A percentile compares a stretch with the other conserved stretches of the same genome.
These are phyloP conservation scores for Diversispora epigaea DNA, from an alignment of 192 early-diverging fungal genomes.

Conservation along the genomic window DNA sequence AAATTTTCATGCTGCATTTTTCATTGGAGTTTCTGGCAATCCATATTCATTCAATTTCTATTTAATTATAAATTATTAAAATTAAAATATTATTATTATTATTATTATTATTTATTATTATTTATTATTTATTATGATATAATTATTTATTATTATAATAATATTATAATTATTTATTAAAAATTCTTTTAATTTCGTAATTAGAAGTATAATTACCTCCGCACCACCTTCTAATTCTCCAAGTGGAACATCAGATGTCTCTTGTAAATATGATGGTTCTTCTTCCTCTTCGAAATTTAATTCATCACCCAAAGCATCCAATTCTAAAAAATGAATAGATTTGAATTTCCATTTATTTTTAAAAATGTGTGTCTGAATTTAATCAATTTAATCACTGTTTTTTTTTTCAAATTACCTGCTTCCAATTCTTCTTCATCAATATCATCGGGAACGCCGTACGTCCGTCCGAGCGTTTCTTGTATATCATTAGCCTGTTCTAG, in stretches of 20 bases:
- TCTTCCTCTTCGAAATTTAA: slow-evolving; percentile 76
- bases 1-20: slow-evolving; percentile 18
- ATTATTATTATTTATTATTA: too few species aligned
- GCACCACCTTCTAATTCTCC: slow-evolving; percentile 43
- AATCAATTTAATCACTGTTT: background rate
- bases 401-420: slow-evolving; percentile 59
- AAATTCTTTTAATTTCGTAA: background rate
- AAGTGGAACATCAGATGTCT: slow-evolving; percentile 55
- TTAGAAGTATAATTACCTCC: background rate
- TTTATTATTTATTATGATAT: too few species aligned
- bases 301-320: slow-evolving; percentile 96
- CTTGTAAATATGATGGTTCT: slow-evolving; percentile 82
- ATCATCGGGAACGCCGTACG: slow-evolving; percentile 92
- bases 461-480: slow-evolving; percentile 90
- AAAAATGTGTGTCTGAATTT: background rate
- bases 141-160: background rate
- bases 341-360: background rate
- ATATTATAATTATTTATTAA: slow-evolving; percentile 2
- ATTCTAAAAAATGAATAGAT: slow-evolving; percentile 51
- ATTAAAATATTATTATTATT: too few species aligned
- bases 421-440: slow-evolving; percentile 97
- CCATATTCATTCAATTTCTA: background rate
- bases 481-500: slow-evolving; percentile 97
- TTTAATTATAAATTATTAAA: too few species aligned
- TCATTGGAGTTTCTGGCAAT: slow-evolving; percentile 13